phyloP scores from a whole-genome alignment of 306 rosid species.

The Ormosia semicastrata region DNA sequence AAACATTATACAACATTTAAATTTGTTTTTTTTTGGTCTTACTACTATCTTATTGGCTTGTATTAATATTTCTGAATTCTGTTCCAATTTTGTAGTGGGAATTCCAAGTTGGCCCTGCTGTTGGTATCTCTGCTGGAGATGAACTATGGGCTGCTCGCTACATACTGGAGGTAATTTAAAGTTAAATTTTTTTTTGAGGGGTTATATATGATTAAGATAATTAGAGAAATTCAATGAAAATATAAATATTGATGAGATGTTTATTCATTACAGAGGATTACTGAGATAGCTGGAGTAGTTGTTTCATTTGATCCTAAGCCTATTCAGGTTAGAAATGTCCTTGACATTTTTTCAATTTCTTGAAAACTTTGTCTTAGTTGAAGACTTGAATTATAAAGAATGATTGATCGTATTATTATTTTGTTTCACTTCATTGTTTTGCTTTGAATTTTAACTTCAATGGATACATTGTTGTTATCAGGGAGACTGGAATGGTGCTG shows the following conservation, averaged over 20 bases:
- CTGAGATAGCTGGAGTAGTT: slow-evolving; percentile 56
- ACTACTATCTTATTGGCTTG: not conserved
- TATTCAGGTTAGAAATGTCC: slow-evolving; percentile 33
- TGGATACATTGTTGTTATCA: not conserved
- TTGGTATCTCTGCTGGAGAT: slow-evolving; percentile 59
- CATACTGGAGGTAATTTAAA: slow-evolving; percentile 47
- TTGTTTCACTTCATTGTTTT: not conserved
- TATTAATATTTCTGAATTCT: not conserved
- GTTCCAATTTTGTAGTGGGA: slow-evolving; percentile 45
- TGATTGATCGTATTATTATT: not conserved
- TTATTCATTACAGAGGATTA: slow-evolving; percentile 40
- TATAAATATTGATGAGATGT: slow-evolving; percentile 3
- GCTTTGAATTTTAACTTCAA: not conserved
- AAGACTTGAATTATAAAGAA: not conserved
- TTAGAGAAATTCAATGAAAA: not conserved
- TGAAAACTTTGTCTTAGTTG: not conserved
- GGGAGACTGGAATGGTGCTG: slow-evolving; percentile 76
- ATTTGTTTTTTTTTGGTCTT: not conserved
- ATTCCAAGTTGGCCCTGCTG: slow-evolving; percentile 61
- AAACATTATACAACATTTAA: not conserved
- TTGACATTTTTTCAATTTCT: not conserved
- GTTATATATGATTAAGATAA: not conserved
- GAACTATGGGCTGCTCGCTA: slow-evolving; percentile 63
- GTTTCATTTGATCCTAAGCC: slow-evolving; percentile 67
- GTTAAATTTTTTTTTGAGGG: not conserved